Evolutionary conservation across 1,284 basidiomycete genomes (phyloP), one percentile per base, ranked within the genome.

Genomic region (Pyrrhoderma lamaoense): DNA sequence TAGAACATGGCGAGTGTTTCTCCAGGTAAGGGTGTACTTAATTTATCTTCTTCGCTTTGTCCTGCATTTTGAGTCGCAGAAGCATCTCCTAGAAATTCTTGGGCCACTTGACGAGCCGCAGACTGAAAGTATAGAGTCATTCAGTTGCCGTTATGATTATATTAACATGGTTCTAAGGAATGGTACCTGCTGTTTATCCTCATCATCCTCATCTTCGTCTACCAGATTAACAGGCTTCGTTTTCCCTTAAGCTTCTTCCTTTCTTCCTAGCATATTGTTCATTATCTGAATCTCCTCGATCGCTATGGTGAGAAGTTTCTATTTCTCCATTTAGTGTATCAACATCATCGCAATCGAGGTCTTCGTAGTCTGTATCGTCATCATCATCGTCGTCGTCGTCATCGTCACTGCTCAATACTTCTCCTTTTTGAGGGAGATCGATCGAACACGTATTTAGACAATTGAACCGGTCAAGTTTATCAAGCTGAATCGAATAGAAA

Each of bases 1-100:
- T 93, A 96, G 66, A 95, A 95, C 65, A 77, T 74, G 0, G 89
- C 83, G 5, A 95, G 67, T 0, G 85, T 89, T 65, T 96, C 93
- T n/a, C 91, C 90, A 0, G 92, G 90, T 4, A 86, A 72, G 0
- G 93, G 93, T 0, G 92, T 94, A 54, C 85, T 87, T 40, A 91
- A 63, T 0, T 80, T 66, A 57, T 93, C 91, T 60, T 91, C 91
- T 60, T 91, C 71, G 0, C 85, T 80, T 2, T 80, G 71, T 0
- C 73, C 70, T 2, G 73, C 65, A 11, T 11, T 31, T 57, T 31
- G 11, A 27, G 46, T 39, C 5, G 18, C 36, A 9, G 42, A 5
- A 35, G 89, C 85, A 60, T 86, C 83, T 8, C 84, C 87, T 73
- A 89, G 78, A 63, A 93, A 90, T 0, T 72, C 76, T 0, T 77